Percentiles rank a stretch among this genome's conserved stretches.
phyloP scores from a whole-genome alignment of 208 protist species.

The Strigomonas culicis region DNA sequence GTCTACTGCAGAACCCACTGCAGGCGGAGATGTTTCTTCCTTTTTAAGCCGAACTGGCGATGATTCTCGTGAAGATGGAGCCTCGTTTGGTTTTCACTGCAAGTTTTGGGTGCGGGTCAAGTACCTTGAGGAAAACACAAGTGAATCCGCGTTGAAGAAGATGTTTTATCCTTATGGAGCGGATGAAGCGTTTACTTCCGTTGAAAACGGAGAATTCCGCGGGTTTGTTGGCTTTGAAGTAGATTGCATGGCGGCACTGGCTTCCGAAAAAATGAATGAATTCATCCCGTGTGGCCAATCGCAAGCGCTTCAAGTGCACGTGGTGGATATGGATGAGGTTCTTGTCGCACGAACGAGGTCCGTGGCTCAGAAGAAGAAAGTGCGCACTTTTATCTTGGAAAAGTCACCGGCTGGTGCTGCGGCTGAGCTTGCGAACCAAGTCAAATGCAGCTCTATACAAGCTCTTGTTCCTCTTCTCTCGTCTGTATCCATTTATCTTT shows the following conservation, averaged over 20 bases:
- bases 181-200: constrained; percentile 68
- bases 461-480: no score
- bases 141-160: constrained; percentile 43
- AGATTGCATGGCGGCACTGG: constrained; percentile 56
- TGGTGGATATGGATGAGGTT: constrained; percentile 49
- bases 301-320: constrained; percentile 46
- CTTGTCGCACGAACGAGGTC: constrained; percentile 25
- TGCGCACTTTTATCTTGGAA: not conserved
- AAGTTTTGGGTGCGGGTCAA: constrained; percentile 68
- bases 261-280: constrained; percentile 74
- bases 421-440: no score
- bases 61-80: constrained; percentile 32
- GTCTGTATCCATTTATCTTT: no score
- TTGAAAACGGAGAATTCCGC: constrained; percentile 29
- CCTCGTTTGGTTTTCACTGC: constrained; percentile 17
- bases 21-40: constrained; percentile 72
- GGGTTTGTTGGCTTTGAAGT: constrained; percentile 80
- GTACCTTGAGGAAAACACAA: constrained; percentile 50
- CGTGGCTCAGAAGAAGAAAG: not conserved
- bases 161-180: constrained; percentile 85
- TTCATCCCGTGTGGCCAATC: constrained; percentile 77
- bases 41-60: constrained; percentile 24
- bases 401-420: not conserved
- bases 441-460: no score
- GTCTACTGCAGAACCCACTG: constrained; percentile 64